Conservation (phyloP, 768 basidiomycete genomes). For the Mrakia frigida region DNA sequence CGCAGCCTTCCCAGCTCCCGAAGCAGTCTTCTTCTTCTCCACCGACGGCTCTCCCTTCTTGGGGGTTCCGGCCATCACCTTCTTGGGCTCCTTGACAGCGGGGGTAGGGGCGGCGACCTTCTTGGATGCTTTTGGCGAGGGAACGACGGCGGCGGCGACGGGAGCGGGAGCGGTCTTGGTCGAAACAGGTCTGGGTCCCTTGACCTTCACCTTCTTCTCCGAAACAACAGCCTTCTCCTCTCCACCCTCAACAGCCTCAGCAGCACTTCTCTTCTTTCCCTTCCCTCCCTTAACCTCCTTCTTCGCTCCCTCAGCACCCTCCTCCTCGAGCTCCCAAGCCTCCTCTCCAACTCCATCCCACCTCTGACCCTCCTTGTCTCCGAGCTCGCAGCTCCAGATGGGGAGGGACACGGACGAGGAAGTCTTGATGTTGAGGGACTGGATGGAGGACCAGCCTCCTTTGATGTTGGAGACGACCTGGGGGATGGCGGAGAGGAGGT, state of each 20-base stretch:
- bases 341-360: slow-evolving; percentile 49
- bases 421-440: slow-evolving; percentile 84
- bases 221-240: slow-evolving; percentile 1
- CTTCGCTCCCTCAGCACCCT: neutral
- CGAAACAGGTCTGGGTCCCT: slow-evolving; percentile 24
- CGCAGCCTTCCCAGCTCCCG: slow-evolving; percentile 28
- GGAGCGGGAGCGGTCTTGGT: slow-evolving; percentile 37
- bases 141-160: slow-evolving; percentile 3
- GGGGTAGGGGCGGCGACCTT: slow-evolving; percentile 23
- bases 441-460: slow-evolving; percentile 84
- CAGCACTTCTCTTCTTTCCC: slow-evolving; percentile 29
- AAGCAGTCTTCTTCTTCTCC: slow-evolving; percentile 31
- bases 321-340: slow-evolving; percentile 20
- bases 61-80: slow-evolving; percentile 31
- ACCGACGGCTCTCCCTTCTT: slow-evolving; percentile 22
- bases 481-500: slow-evolving; percentile 73
- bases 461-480: slow-evolving; percentile 63
- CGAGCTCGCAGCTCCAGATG: slow-evolving; percentile 79
- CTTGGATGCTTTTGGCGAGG: slow-evolving; percentile 49
- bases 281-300: neutral
- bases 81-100: slow-evolving; percentile 32
- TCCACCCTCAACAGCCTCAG: neutral
- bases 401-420: slow-evolving; percentile 77
- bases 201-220: slow-evolving; percentile 34
- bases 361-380: slow-evolving; percentile 55